Base-by-base conservation (phyloP, 139 green algal species). In the Chlorella sp. region DNA sequence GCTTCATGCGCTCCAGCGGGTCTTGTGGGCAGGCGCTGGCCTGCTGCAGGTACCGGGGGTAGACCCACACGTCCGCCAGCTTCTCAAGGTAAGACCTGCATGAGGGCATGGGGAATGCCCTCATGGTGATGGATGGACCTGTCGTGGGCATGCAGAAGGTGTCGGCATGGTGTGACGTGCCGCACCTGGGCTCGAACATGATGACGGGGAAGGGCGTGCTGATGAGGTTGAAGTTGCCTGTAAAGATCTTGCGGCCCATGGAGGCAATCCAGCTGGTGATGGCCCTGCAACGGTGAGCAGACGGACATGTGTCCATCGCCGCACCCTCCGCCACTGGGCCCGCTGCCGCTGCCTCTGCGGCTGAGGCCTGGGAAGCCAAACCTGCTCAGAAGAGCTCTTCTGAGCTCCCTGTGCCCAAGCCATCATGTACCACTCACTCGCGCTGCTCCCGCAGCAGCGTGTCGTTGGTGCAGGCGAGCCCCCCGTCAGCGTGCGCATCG, bases 181-280 rank as follows among this genome's bases (percentile, higher is more conserved):
- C 42, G 10, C 42, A 55, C 5, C 91, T 82, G 20, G 90, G 88
- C 80, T 96, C 91, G 74, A 96, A 96, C 73, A 93, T 92, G 50
- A 75, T 84, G 31, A 95, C 90, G 1, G 91, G 91, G 72, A 96
- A 86, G 2, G 85, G 87, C 22, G 90, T 84, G 69, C 89, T 94
- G 35, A 96, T 84, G 31, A 96, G 81, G 77, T 96, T 93, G 62
- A 96, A 79, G 73, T 89, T 89, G 60, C 91, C 91, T 17, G 70
- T 82, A 2, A 93, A 73, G 34, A 94, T 66, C 29, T 87, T 83
- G 55, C 81, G 85, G 24, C 91, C 91, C 79, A 94, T 81, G 20
- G 81, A 74, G 66, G 83, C 90, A 6, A 94, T 80, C 76, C 91
- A 87, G 36, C 87, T 72, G n/a, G 87, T 78, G 31, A 93, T 83